A percentile compares a stretch with the other conserved stretches of the same genome.
These are phyloP conservation scores for Jaminaea rosea DNA, from an alignment of 1,284 basidiomycete species.

Conservation along the genomic window DNA sequence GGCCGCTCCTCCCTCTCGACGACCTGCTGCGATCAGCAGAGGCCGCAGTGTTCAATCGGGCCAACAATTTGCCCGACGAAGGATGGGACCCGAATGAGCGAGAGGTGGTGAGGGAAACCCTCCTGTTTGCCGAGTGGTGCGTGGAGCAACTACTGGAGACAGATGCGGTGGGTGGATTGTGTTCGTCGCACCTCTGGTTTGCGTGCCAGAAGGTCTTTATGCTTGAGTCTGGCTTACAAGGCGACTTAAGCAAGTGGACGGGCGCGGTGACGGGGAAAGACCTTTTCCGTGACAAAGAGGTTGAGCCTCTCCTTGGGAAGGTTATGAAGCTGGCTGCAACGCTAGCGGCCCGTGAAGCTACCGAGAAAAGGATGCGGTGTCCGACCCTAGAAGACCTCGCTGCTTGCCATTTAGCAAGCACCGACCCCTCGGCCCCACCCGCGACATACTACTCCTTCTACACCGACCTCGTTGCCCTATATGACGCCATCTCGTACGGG, in stretches of 20 bases:
- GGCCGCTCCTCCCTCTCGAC: slow-evolving; percentile 65
- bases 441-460: slow-evolving; percentile 79
- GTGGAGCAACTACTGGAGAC: no score
- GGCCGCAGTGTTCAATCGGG: slow-evolving; percentile 51
- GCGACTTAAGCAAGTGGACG: slow-evolving; percentile 5
- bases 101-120: slow-evolving; percentile 63
- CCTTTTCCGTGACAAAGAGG: slow-evolving; percentile 61
- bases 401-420: slow-evolving; percentile 5
- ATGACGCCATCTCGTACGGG: slow-evolving; percentile 80
- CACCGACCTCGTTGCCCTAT: slow-evolving; percentile 78
- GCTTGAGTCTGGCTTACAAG: slow-evolving; percentile 54
- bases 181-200: slow-evolving; percentile 51
- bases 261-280: slow-evolving; percentile 50
- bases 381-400: slow-evolving; percentile 33
- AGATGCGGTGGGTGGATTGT: no score
- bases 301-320: slow-evolving; percentile 57
- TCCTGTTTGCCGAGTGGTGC: slow-evolving; percentile 51
- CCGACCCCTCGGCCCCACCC: slow-evolving; percentile 16
- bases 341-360: slow-evolving; percentile 20
- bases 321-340: slow-evolving; percentile 14
- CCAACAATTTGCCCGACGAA: slow-evolving; percentile 60
- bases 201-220: slow-evolving; percentile 87
- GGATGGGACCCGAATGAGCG: slow-evolving; percentile 77
- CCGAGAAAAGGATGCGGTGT: no score
- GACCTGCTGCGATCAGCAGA: slow-evolving; percentile 58